These are phyloP conservation scores for Alternaria tenuissima DNA, from an alignment of 2,329 filamentous ascomycete genomes.

Conservation along the genomic window DNA sequence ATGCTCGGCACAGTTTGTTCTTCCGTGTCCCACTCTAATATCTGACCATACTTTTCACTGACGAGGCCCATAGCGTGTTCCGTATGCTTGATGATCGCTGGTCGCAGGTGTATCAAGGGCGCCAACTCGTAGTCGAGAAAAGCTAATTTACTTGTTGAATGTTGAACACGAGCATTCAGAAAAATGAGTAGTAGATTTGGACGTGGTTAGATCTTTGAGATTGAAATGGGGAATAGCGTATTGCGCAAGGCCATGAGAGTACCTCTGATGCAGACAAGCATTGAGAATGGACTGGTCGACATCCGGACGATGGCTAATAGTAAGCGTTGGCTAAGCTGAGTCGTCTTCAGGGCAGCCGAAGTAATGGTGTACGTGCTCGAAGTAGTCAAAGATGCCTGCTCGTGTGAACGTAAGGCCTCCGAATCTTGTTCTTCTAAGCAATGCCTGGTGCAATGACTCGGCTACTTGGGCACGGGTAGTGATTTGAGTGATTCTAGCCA, in stretches of 20 bases:
- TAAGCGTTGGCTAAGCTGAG: neutral
- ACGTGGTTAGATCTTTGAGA: neutral
- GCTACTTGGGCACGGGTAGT: neutral
- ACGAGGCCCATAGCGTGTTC: neutral
- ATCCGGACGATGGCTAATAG: neutral
- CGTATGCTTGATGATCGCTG: neutral
- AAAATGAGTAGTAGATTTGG: neutral
- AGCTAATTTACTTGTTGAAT: neutral
- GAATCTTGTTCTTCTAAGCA: neutral
- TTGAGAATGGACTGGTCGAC: neutral
- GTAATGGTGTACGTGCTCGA: neutral
- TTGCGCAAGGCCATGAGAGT: neutral
- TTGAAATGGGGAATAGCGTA: neutral
- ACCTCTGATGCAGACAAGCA: neutral
- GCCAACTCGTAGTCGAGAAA: neutral
- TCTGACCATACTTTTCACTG: neutral
- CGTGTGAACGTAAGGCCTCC: neutral
- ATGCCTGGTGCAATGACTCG: neutral
- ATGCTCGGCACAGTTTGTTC: constrained; percentile 1
- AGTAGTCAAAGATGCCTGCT: neutral
- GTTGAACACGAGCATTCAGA: neutral
- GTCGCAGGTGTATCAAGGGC: neutral
- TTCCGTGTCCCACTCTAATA: neutral
- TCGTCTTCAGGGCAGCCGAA: neutral
- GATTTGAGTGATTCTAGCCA: neutral